Conservation (phyloP, 1,139 yeast species). For the Yamadazyma sp. region DNA sequence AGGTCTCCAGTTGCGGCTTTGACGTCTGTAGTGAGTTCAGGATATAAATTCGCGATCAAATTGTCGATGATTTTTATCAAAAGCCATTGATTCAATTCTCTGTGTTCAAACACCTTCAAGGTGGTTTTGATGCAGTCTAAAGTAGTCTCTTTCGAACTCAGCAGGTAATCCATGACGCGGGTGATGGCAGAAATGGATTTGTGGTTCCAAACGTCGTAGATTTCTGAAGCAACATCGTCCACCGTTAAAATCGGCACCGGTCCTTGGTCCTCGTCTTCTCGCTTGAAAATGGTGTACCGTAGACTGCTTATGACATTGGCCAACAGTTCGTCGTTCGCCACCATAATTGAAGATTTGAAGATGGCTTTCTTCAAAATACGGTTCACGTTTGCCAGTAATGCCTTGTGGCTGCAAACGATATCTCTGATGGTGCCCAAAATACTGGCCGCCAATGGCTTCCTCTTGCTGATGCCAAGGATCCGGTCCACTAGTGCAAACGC, state of each 20-base stretch:
- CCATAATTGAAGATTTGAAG: slow-evolving; percentile 13
- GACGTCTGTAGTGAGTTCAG: too few relatives aligned
- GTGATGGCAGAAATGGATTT: slow-evolving; percentile 10
- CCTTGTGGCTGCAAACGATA: slow-evolving; percentile 13
- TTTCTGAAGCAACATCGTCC: slow-evolving; percentile 16
- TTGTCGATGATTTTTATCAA: slow-evolving; percentile 32
- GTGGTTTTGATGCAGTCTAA: slow-evolving; percentile 17
- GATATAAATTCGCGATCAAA: slow-evolving; percentile 27
- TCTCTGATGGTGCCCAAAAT: slow-evolving; percentile 15
- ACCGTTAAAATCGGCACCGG: slow-evolving; percentile 5
- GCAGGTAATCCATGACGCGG: slow-evolving; percentile 12
- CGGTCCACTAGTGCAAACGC: slow-evolving; percentile 29
- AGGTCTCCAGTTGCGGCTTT: too few relatives aligned
- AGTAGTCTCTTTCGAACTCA: slow-evolving; percentile 20
- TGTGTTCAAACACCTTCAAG: slow-evolving; percentile 22
- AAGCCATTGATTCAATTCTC: slow-evolving; percentile 28
- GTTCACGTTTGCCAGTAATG: slow-evolving; percentile 20
- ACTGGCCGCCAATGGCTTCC: slow-evolving; percentile 30
- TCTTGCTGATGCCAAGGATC: slow-evolving; percentile 24
- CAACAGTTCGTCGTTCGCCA: slow-evolving; percentile 20
- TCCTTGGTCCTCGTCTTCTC: slow-evolving; percentile 9
- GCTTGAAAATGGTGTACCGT: slow-evolving; percentile 21
- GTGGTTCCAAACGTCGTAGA: slow-evolving; percentile 15
- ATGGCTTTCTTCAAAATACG: slow-evolving; percentile 17
- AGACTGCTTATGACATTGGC: slow-evolving; percentile 20